phyloP scores from a whole-genome alignment of 768 basidiomycete genomes.

The Gymnopilus dilepis region DNA sequence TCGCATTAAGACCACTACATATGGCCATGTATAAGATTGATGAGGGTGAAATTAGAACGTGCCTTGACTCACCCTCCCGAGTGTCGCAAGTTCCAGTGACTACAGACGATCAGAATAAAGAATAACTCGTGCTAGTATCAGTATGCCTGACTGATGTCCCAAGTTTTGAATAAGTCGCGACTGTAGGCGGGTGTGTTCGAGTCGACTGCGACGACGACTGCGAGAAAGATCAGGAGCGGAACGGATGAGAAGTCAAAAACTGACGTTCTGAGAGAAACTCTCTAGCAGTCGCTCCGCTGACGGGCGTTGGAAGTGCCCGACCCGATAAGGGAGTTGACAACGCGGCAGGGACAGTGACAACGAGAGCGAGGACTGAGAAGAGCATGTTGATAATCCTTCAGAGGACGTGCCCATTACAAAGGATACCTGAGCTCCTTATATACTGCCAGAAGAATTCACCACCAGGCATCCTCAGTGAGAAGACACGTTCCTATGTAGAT shows the following conservation, averaged over 20 bases:
- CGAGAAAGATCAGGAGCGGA: neutral
- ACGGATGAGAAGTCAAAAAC: neutral
- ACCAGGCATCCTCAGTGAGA: neutral
- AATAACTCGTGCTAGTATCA: neutral
- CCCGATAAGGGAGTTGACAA: slow-evolving; percentile 3
- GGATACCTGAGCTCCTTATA: neutral
- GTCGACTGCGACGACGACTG: slow-evolving; percentile 46
- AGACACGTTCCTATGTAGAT: neutral
- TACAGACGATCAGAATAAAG: slow-evolving; percentile 19
- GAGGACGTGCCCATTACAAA: neutral
- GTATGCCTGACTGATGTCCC: slow-evolving; percentile 48
- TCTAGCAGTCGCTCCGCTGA: slow-evolving; percentile 26
- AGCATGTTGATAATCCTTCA: slow-evolving; percentile 9
- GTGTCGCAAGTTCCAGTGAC: slow-evolving; percentile 57
- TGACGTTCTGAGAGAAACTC: slow-evolving; percentile 25
- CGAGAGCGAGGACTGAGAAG: slow-evolving; percentile 2
- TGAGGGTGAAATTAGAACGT: neutral
- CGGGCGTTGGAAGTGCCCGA: slow-evolving; percentile 29
- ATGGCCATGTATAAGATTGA: neutral
- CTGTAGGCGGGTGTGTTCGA: slow-evolving; percentile 48
- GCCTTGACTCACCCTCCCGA: slow-evolving; percentile 45
- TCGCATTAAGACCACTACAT: slow-evolving; percentile 46
- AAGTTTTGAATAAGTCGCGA: slow-evolving; percentile 48
- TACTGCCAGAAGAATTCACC: neutral
- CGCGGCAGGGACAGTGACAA: neutral